These are phyloP conservation scores for Persicaria tinctoria DNA, from an alignment of 148 eudicot species.

Conservation along the genomic window DNA sequence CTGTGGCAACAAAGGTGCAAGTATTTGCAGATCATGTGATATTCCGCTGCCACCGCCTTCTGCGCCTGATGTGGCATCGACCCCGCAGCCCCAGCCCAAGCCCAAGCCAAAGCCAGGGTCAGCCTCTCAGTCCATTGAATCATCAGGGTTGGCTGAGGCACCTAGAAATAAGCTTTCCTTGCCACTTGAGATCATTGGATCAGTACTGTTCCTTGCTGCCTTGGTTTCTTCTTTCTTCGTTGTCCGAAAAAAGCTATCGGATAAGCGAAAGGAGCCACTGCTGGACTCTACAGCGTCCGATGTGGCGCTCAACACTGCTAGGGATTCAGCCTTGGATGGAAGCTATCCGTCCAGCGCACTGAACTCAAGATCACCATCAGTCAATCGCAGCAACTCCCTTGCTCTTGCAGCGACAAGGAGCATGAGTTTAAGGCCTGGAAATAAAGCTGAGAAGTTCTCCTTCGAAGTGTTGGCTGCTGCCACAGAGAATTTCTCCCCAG, in stretches of 20 bases:
- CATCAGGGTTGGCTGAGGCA: background rate
- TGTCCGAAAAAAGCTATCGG: background rate
- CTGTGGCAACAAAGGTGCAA: constrained; percentile 29
- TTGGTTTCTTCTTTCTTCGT: background rate
- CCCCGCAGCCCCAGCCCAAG: background rate
- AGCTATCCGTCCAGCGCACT: constrained; percentile 31
- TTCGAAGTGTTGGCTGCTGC: constrained; percentile 38
- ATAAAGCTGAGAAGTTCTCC: constrained; percentile 35
- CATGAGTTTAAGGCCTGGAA: constrained; percentile 28
- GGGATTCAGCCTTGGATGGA: constrained; percentile 22
- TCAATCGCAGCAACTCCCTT: constrained; percentile 22
- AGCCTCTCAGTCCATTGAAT: background rate
- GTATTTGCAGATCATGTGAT: constrained; percentile 38
- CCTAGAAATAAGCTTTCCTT: background rate
- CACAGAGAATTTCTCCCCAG: constrained; percentile 41
- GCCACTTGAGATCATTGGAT: constrained; percentile 26
- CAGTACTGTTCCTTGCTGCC: constrained; percentile 29
- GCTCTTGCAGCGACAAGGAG: constrained; percentile 34
- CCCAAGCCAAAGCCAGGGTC: background rate
- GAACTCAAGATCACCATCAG: constrained; percentile 36
- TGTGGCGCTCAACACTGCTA: constrained; percentile 15
- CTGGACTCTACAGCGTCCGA: constrained; percentile 17
- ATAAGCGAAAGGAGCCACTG: background rate
- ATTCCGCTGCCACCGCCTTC: constrained; percentile 20
- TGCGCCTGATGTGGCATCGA: background rate